Conservation (phyloP, 2,329 filamentous ascomycete genomes). For the Scedosporium apiospermum region DNA sequence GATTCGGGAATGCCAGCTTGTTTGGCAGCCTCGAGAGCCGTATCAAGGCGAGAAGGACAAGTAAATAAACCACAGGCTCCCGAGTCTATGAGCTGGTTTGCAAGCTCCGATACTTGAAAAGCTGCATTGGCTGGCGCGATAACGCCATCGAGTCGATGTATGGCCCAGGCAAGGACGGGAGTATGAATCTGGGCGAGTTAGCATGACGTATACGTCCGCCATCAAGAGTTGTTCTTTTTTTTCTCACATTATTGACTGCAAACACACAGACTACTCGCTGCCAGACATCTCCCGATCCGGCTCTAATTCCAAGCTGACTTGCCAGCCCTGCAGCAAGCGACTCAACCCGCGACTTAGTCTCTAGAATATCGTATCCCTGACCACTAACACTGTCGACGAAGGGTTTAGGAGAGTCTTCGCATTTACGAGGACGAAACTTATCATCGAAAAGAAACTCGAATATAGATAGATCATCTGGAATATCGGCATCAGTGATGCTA, state of each 20-base stretch:
- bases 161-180: slow-evolving; percentile 7
- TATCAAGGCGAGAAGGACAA: slow-evolving; percentile 1
- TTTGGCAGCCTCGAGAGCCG: slow-evolving; percentile 4
- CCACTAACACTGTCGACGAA: slow-evolving; percentile 6
- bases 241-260: slow-evolving; percentile 9
- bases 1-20: slow-evolving; percentile 1
- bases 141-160: slow-evolving; percentile 8
- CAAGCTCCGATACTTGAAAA: slow-evolving; percentile 6
- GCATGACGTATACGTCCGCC: not conserved
- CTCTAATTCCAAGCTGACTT: not conserved
- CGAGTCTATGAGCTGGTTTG: slow-evolving; percentile 7
- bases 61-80: slow-evolving; percentile 5
- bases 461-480: slow-evolving; percentile 5
- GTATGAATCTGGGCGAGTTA: slow-evolving; percentile 2
- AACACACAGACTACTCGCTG: slow-evolving; percentile 8
- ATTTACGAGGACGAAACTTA: slow-evolving; percentile 5
- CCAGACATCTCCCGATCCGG: slow-evolving; percentile 2
- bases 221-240: not conserved
- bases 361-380: slow-evolving; percentile 3
- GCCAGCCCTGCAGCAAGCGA: slow-evolving; percentile 5
- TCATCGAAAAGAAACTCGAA: slow-evolving; percentile 5
- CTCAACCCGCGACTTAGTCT: slow-evolving; percentile 3
- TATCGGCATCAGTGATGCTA: slow-evolving; percentile 4
- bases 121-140: slow-evolving; percentile 7
- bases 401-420: slow-evolving; percentile 1